Conservation (phyloP, 495 filamentous ascomycete genomes). For the Clavariopsis aquatica region DNA sequence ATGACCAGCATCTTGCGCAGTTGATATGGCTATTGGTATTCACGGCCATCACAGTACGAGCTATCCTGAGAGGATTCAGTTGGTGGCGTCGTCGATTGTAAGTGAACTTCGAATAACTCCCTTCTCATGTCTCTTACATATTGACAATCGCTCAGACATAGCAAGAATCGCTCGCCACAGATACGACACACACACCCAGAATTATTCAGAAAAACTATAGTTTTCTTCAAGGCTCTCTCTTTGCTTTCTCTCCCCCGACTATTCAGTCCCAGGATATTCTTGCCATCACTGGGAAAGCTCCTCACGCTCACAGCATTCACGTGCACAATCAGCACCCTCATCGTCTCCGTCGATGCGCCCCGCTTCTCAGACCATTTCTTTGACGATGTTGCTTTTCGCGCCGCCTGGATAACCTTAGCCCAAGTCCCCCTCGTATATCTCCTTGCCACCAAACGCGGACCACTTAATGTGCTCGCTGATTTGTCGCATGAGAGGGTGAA, state of each 20-base stretch:
- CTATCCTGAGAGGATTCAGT: not conserved
- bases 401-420: conserved; percentile 40
- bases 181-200: not conserved
- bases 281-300: not conserved
- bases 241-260: not conserved
- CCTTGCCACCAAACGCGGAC: conserved; percentile 38
- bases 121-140: not conserved
- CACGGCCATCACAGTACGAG: not conserved
- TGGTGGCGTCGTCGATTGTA: conserved; percentile 7
- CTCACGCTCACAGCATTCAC: conserved; percentile 6
- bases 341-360: conserved; percentile 19
- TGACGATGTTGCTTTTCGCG: conserved; percentile 42
- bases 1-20: conserved; percentile 3
- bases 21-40: conserved; percentile 17
- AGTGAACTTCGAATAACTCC: not conserved
- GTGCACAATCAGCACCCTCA: not conserved
- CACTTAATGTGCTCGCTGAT: conserved; percentile 32
- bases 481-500: conserved; percentile 42
- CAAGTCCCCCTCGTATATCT: conserved; percentile 41
- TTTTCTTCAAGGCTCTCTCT: not conserved
- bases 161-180: not conserved
- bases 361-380: conserved; percentile 18
- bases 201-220: not conserved
- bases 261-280: not conserved
- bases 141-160: not conserved